phyloP scores from a whole-genome alignment of 163 green algal species.

The Coccomyxa subellipsoidea region DNA sequence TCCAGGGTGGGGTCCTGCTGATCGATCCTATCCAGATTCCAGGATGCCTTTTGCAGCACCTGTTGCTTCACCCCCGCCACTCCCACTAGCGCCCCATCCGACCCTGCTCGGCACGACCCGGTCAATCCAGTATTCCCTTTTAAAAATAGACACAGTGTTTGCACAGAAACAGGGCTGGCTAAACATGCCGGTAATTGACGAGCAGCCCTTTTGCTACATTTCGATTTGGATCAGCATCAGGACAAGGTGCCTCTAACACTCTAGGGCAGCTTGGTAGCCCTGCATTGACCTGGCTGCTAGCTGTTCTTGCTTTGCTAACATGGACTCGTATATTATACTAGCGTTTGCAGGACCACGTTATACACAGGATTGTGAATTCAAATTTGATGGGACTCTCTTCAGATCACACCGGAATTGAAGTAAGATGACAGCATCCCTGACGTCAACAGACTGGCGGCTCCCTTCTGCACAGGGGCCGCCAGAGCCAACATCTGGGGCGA shows the following conservation, averaged over 20 bases:
- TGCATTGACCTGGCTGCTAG: too few relatives aligned
- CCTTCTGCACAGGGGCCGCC: not conserved
- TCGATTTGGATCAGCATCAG: too few relatives aligned
- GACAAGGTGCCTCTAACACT: too few relatives aligned
- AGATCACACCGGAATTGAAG: not conserved
- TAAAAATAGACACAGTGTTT: not conserved
- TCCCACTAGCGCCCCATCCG: not conserved
- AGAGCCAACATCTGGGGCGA: not conserved
- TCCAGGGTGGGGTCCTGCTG: slow-evolving; percentile 33
- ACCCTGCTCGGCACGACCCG: not conserved
- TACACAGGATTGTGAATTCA: not conserved
- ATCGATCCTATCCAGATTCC: slow-evolving; percentile 72
- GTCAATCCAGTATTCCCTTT: not conserved
- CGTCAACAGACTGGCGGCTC: not conserved
- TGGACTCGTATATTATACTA: too few relatives aligned
- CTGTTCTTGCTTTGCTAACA: too few relatives aligned
- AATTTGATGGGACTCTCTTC: not conserved
- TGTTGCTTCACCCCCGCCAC: slow-evolving; percentile 16
- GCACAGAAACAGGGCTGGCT: not conserved
- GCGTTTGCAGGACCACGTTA: too few relatives aligned
- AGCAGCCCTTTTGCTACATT: too few relatives aligned
- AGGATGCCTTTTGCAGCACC: slow-evolving; percentile 45
- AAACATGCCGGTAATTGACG: not conserved
- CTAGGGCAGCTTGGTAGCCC: too few relatives aligned
- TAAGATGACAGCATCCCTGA: not conserved